Base-by-base conservation (phyloP, 768 basidiomycete genomes). In the Tubosaeta sp. region DNA sequence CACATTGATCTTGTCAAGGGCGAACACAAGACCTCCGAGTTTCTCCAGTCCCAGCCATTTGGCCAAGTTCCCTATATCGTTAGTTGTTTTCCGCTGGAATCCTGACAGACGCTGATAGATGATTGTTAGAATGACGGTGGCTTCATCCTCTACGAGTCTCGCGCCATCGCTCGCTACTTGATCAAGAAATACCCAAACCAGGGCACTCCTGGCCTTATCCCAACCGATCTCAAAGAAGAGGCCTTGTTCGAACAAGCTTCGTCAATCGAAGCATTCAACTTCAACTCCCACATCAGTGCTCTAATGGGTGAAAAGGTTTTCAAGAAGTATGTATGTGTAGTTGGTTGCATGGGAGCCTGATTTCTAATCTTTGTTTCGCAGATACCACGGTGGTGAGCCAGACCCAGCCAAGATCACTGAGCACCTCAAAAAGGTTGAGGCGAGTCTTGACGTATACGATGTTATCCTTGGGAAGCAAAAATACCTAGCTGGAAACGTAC, bases 31-130 rank as follows among this genome's bases (percentile, higher is more conserved):
- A 31, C 67, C 0, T 62, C 75, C 1, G 75, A 59, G 4, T 80
- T 70, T 68, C 38, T 77, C 27, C 63, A 65, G 21, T 71, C 75
- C 49, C 83, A 88, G 47, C 86, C 86, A 0, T 80, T 79, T 56
- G 75, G 75, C 11, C 73, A 77, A 55, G 67, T 79, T 24, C 77
- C 78, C 8, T 72, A 62, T 47, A 64, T 65, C 19, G 52, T 61
- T 16, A 31, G 46, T 44, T 9, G 14, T 9, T 32, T 2, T 3
- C 12, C 11, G 18, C 12, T 9, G 12, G 9, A 31, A 22, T 14
- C 16, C 14, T 21, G 19, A 9, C 16, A 19, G 22, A 21, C 10
- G 24, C 36, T 16, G 22, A 48, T 12, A 1, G 6, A n/a, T 21
- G 14, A 38, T n/a, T 11, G 4, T 31, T 14, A 63, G 62, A 53